Evolutionary conservation across 2,329 filamentous ascomycete species (phyloP), one percentile per base, ranked within the genome.

Genomic region (Xylariaceae sp.): DNA sequence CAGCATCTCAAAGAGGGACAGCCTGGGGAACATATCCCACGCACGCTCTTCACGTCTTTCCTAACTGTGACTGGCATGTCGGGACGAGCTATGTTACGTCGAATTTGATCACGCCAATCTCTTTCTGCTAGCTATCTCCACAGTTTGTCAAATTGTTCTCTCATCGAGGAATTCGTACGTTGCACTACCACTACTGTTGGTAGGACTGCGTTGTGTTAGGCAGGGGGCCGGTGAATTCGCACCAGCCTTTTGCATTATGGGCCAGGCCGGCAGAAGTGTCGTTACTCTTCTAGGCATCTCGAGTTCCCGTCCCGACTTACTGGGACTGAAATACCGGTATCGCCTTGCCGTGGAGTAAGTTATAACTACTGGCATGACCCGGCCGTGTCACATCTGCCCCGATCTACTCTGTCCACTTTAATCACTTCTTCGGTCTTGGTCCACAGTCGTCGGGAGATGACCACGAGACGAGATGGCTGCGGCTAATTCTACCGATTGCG

Each of bases 401-500:
- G 18, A 35, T 35, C 55, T 44, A 10, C 8, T 45, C 30, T 55
- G 49, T 17, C 50, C 34, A 13, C 39, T 55, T n/a, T 57, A 44
- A 53, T 11, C 13, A 47, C 47, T 23, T 56, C 37, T 54, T 9
- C 9, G 18, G 18, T 53, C 44, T 59, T 56, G 30, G 30, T 50
- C 59, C 50, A 51, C 18, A 55, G 49, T 34, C 9, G 15, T 57
- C 50, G 48, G 52, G 61, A 61, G 51, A 65, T 65, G 60, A 62
- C 48, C 49, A 56, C 49, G 37, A 60, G 13, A 50, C 58, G 57
- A 59, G 41, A 70, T 70, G 67, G 63, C 61, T 47, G 68, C 67
- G 66, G 58, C 57, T 66, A 66, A 39, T 57, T 60, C 64, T 52
- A 45, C 55, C 11, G 60, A 64, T 53, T 71, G 64, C 54, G 49